Conservation (phyloP, 495 filamentous ascomycete species). For the Choiromyces venosus region DNA sequence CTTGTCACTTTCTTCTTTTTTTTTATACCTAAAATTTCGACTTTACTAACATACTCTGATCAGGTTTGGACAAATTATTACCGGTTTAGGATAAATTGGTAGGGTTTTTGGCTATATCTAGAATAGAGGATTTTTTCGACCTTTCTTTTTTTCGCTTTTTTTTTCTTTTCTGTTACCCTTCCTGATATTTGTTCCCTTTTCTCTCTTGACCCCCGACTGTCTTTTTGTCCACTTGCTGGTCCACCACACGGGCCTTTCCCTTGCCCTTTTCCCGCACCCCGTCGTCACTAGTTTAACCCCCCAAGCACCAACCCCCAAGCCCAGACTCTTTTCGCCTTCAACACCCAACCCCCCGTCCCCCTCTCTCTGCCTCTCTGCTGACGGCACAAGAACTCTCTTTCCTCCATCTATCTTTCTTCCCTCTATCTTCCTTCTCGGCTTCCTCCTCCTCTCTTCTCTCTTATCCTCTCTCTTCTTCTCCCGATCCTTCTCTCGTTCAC, state of each 20-base stretch:
- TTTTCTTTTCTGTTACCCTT: constrained; percentile 25
- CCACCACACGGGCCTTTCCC: constrained; percentile 37
- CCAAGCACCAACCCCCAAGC: constrained; percentile 38
- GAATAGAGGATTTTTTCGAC: neutral
- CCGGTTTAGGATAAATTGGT: neutral
- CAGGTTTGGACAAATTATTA: neutral
- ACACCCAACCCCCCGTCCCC: constrained; percentile 40
- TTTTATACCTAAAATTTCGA: neutral
- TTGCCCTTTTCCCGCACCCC: constrained; percentile 44
- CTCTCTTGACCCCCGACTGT: constrained; percentile 25
- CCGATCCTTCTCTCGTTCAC: neutral
- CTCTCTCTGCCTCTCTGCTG: constrained; percentile 30
- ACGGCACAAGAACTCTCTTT: constrained; percentile 39
- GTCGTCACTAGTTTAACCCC: constrained; percentile 39
- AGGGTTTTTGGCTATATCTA: neutral
- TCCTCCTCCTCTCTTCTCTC: neutral
- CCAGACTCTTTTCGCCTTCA: constrained; percentile 32
- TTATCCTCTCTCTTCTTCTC: neutral
- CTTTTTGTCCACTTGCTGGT: constrained; percentile 28
- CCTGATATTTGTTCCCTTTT: constrained; percentile 27
- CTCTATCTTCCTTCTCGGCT: constrained; percentile 16
- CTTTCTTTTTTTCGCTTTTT: constrained; percentile 17
- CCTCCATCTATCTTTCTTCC: constrained; percentile 30
- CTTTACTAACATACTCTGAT: neutral
- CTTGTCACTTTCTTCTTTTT: neutral